These are phyloP conservation scores for Strobilomyces dryophilus DNA, from an alignment of 768 basidiomycete genomes.

Conservation along the genomic window DNA sequence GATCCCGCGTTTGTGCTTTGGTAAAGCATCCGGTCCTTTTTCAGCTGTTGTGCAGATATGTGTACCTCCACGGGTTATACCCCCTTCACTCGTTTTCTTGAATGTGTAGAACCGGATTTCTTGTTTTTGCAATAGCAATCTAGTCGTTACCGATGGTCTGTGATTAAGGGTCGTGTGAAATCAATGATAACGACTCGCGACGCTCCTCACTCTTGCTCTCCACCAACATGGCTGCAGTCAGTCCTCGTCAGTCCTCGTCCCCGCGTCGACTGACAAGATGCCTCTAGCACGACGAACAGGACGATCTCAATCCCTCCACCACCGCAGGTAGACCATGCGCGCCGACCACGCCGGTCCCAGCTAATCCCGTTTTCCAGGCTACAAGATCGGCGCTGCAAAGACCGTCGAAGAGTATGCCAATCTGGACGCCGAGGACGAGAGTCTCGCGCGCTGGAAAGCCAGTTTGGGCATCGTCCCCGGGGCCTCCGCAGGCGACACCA, in stretches of 20 bases:
- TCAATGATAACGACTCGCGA: constrained; percentile 36
- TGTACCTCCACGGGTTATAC: constrained; percentile 23
- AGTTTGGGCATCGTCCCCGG: constrained; percentile 79
- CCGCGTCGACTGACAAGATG: not conserved
- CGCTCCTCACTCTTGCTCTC: constrained; percentile 13
- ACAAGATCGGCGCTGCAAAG: constrained; percentile 68
- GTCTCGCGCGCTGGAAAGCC: constrained; percentile 93
- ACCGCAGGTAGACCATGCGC: constrained; percentile 56
- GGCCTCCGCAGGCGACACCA: constrained; percentile 31
- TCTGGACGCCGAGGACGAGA: constrained; percentile 89
- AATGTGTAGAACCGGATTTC: constrained; percentile 19
- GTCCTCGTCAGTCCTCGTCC: constrained; percentile 19
- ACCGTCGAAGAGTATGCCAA: constrained; percentile 77
- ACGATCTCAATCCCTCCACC: constrained; percentile 60
- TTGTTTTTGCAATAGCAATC: constrained; percentile 29
- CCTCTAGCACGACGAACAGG: constrained; percentile 55
- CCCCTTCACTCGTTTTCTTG: constrained; percentile 30
- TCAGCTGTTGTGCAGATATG: constrained; percentile 16
- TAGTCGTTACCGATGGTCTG: not conserved
- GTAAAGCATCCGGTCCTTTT: constrained; percentile 23
- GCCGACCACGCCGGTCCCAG: constrained; percentile 4
- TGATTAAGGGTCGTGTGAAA: constrained; percentile 57
- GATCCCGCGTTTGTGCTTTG: constrained; percentile 16
- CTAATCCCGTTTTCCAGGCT: constrained; percentile 47
- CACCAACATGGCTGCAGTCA: constrained; percentile 50